Evolutionary conservation across 176 grass and related monocot genomes (phyloP).

Genomic region (Zizania latifolia): DNA sequence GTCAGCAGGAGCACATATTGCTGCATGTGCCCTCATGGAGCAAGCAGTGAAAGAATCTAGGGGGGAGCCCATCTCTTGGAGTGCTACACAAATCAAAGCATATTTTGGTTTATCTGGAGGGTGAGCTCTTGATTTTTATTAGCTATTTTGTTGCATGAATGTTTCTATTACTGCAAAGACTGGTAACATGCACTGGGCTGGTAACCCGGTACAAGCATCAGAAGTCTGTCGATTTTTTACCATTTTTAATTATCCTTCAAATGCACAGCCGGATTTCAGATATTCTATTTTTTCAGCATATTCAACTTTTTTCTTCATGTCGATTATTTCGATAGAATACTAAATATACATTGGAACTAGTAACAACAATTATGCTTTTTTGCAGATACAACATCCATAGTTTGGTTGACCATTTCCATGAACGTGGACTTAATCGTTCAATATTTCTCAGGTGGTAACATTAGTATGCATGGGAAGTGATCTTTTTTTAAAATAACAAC

Average conservation of each 20-base stretch:
- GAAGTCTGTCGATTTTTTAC: neutral
- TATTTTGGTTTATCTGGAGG: slow-evolving; percentile 96
- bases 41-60: slow-evolving; percentile 69
- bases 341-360: neutral
- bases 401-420: slow-evolving; percentile 91
- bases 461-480: neutral
- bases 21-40: slow-evolving; percentile 68
- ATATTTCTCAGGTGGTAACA: slow-evolving; percentile 82
- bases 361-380: slow-evolving; percentile 8
- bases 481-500: neutral
- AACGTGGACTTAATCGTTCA: slow-evolving; percentile 72
- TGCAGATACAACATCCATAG: slow-evolving; percentile 66
- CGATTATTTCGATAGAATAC: neutral
- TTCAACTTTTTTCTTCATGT: neutral
- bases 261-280: neutral
- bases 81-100: slow-evolving; percentile 83
- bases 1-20: slow-evolving; percentile 95
- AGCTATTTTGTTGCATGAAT: neutral
- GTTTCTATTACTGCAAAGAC: slow-evolving; percentile 1
- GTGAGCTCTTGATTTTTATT: slow-evolving; percentile 37
- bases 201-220: slow-evolving; percentile 2
- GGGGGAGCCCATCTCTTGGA: slow-evolving; percentile 64
- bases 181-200: neutral
- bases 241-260: neutral
- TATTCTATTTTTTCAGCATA: neutral